Base-by-base conservation (phyloP, 2,329 filamentous ascomycete species). In the Nothophaeocryptopus gaeumannii region DNA sequence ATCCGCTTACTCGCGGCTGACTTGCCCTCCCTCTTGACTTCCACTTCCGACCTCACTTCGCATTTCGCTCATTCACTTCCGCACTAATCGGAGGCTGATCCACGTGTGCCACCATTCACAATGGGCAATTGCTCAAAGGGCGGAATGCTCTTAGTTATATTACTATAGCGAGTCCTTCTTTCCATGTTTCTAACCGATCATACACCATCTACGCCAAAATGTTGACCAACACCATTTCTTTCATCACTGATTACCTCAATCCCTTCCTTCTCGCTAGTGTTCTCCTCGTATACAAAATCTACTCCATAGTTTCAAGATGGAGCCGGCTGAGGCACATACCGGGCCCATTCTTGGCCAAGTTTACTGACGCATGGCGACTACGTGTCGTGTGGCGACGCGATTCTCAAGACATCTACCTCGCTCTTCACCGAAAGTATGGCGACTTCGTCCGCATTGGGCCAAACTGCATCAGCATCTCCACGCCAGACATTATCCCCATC, bases 401-500 rank as follows among this genome's bases (percentile, higher is more conserved):
- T 72, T 55, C 58, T 16, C 61, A 62, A 39, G 58, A 62, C 76
- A 13, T 85, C 84, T 8, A 63, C 40, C 43, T 63, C 58, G 66
- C 80, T 30, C 70, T 79, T 2, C 88, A 92, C 70, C 78, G 82
- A 71, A 81, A 81, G 59, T 72, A 85, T 31, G 88, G 88, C 2
- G 81, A 82, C 3, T 69, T 92, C 0, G 82, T 91, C 29, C 79
- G 88, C 15, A 84, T 91, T 60, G 84, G 86, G 59, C 88, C 88
- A 0, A 82, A 87, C 58, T 86, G 90, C 59, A 75, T 90, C 58
- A 88, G 83, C 52, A 74, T 92, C 41, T 84, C 81, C 47, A 85
- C 89, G 59, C 84, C 85, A 30, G 75, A 74, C 8, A 85, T 84
- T 5, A 87, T 92, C 42, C 74, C 76, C 12, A 50, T 42, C 12